phyloP scores from a whole-genome alignment of 2,329 filamentous ascomycete species.

The Penicillium psychrosexuale region DNA sequence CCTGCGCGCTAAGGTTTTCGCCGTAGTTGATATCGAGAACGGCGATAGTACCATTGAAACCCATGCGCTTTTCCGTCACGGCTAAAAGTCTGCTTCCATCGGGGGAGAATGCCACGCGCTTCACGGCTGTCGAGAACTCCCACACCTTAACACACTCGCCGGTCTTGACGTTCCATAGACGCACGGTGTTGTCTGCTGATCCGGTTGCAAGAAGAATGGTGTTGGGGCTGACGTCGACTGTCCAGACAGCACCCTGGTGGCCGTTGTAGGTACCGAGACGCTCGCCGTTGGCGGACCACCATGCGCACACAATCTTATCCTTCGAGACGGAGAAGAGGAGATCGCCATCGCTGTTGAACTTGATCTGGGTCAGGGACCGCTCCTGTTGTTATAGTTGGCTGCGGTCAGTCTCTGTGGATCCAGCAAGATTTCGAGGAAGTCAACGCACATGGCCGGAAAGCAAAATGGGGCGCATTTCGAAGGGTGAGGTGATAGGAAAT shows the following conservation, averaged over 20 bases:
- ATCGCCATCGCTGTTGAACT: slow-evolving; percentile 94
- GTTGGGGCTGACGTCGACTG: slow-evolving; percentile 92
- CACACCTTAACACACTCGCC: slow-evolving; percentile 93
- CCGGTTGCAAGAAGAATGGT: slow-evolving; percentile 89
- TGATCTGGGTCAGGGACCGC: slow-evolving; percentile 92
- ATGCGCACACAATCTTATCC: slow-evolving; percentile 94
- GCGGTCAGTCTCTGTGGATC: slow-evolving; percentile 27
- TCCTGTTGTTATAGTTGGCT: slow-evolving; percentile 52
- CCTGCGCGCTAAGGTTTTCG: slow-evolving; percentile 72
- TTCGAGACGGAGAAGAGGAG: slow-evolving; percentile 94
- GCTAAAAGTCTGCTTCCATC: slow-evolving; percentile 87
- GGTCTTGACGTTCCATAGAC: slow-evolving; percentile 92
- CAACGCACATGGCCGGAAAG: slow-evolving; percentile 79
- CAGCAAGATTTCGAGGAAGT: slow-evolving; percentile 14
- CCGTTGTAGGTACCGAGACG: slow-evolving; percentile 94
- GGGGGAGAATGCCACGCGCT: slow-evolving; percentile 95
- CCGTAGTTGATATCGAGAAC: slow-evolving; percentile 87
- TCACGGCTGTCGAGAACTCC: slow-evolving; percentile 96
- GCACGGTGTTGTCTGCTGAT: slow-evolving; percentile 96
- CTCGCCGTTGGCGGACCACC: slow-evolving; percentile 98
- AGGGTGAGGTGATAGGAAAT: slow-evolving; percentile 20
- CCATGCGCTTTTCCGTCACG: slow-evolving; percentile 98
- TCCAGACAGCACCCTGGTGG: slow-evolving; percentile 98
- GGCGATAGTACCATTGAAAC: slow-evolving; percentile 88
- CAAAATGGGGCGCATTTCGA: slow-evolving; percentile 92